phyloP scores from a whole-genome alignment of 179 eudicot genomes.

The Beta macrorhiza region DNA sequence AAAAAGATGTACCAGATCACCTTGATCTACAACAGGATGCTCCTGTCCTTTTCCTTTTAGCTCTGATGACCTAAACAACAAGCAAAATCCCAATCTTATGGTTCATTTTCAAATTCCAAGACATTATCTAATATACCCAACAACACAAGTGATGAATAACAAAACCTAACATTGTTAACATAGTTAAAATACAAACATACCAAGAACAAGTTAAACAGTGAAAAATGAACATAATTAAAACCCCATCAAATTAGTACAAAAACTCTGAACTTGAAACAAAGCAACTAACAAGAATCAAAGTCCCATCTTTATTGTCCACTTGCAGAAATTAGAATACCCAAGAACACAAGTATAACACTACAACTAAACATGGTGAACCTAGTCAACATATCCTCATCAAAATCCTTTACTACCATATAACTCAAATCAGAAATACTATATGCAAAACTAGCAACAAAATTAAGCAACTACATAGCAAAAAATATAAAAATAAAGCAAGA shows the following conservation, averaged over 20 bases:
- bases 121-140: neutral
- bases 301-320: neutral
- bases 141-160: conserved; percentile 15
- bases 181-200: conserved; percentile 12
- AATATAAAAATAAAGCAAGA: neutral
- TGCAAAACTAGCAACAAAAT: neutral
- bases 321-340: neutral
- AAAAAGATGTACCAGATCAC: conserved; percentile 59
- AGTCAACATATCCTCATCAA: neutral
- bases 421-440: neutral
- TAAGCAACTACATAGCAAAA: neutral
- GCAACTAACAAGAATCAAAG: neutral
- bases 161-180: conserved; percentile 1
- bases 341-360: neutral
- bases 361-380: neutral
- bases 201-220: neutral
- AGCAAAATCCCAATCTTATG: conserved; percentile 21
- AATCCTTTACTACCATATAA: neutral
- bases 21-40: conserved; percentile 36
- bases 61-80: conserved; percentile 45
- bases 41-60: conserved; percentile 37
- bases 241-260: neutral
- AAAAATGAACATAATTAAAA: neutral
- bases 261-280: neutral
- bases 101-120: neutral